A percentile compares a stretch with the other conserved stretches of the same genome.
Conservation (phyloP, 2,329 filamentous ascomycete genomes). For the Diaporthe aspalathi region DNA sequence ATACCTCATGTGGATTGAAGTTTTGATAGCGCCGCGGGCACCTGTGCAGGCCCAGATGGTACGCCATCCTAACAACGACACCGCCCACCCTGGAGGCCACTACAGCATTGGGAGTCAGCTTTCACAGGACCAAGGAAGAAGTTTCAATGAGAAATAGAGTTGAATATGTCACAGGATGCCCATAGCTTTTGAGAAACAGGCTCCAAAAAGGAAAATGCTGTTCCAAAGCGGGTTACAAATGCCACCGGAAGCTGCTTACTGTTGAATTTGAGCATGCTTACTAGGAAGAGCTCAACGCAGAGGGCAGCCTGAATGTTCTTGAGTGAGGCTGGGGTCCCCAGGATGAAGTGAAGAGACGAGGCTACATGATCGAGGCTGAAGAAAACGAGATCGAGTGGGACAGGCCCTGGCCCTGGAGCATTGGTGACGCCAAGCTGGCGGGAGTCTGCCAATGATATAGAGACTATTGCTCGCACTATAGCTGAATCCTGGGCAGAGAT, state of each 20-base stretch:
- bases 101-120: no score
- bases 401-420: constrained; percentile 44
- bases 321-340: constrained; percentile 60
- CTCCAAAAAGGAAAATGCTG: no score
- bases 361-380: constrained; percentile 61
- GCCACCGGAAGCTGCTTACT: constrained; percentile 39
- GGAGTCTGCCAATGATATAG: constrained; percentile 64
- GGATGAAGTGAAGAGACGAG: constrained; percentile 58
- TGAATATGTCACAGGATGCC: no score
- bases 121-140: no score
- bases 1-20: constrained; percentile 59
- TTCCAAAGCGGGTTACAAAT: no score
- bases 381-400: constrained; percentile 60
- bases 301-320: constrained; percentile 62
- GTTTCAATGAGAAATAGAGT: no score
- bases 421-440: constrained; percentile 51
- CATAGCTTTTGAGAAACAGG: no score
- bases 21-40: constrained; percentile 64
- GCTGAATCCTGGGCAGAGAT: constrained; percentile 31
- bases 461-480: constrained; percentile 55
- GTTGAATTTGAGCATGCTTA: constrained; percentile 67
- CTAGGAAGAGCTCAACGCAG: constrained; percentile 64
- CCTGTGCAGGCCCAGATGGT: constrained; percentile 68
- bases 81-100: constrained; percentile 66
- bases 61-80: constrained; percentile 64